These are phyloP conservation scores for Canna indica DNA, from an alignment of 176 grass and related monocot genomes.

Conservation along the genomic window DNA sequence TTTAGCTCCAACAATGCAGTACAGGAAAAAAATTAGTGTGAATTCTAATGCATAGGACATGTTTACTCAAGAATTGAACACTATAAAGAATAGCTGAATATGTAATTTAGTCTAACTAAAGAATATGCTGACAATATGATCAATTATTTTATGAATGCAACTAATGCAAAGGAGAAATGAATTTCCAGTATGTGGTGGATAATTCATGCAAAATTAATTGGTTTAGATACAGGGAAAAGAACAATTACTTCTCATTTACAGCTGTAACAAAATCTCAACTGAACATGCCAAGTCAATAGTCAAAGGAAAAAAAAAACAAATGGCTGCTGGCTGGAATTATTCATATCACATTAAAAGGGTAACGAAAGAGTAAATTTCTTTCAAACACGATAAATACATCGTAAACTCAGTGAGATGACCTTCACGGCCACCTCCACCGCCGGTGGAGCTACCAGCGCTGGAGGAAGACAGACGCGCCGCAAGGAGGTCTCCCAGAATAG, in stretches of 20 bases:
- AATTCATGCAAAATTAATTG: not conserved
- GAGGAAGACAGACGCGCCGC: slow-evolving; percentile 14
- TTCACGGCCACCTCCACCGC: slow-evolving; percentile 16
- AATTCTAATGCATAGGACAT: not conserved
- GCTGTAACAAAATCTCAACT: not conserved
- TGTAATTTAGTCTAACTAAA: not conserved
- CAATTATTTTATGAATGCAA: not conserved
- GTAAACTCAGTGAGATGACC: slow-evolving; percentile 9
- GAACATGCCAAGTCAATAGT: not conserved
- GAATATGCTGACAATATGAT: not conserved
- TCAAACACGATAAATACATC: not conserved
- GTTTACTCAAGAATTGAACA: not conserved
- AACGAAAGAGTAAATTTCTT: not conserved
- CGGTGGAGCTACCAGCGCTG: slow-evolving; percentile 18
- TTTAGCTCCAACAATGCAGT: not conserved
- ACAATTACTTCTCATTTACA: not conserved
- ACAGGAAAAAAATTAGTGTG: not conserved
- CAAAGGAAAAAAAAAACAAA: not conserved
- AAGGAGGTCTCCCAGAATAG: not conserved
- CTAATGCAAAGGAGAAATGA: not conserved
- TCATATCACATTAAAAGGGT: not conserved
- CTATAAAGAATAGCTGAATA: not conserved
- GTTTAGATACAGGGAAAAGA: not conserved
- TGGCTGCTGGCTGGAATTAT: not conserved
- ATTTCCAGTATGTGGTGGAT: not conserved